These are phyloP conservation scores for Metschnikowia peoriensis DNA, from an alignment of 805 yeast species.

Conservation along the genomic window DNA sequence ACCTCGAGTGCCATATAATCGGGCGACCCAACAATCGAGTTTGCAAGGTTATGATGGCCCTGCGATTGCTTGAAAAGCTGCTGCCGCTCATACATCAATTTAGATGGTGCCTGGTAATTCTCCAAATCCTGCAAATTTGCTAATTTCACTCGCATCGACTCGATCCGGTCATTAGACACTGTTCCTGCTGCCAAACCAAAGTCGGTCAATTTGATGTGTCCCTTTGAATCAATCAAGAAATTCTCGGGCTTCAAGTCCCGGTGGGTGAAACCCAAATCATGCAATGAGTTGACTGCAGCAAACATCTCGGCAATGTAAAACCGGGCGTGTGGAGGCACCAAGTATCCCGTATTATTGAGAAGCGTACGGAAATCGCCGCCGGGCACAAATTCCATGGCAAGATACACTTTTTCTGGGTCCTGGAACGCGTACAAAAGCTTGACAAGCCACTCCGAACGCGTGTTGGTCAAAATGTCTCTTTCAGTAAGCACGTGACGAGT, in stretches of 20 bases:
- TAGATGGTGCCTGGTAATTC: conserved; percentile 54
- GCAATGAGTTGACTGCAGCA: conserved; percentile 88
- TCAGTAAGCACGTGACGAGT: conserved; percentile 95
- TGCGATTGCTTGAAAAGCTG: conserved; percentile 78
- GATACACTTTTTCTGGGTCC: conserved; percentile 80
- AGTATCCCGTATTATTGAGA: conserved; percentile 86
- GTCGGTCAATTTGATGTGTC: conserved; percentile 92
- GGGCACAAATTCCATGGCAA: conserved; percentile 99
- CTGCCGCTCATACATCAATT: conserved; percentile 85
- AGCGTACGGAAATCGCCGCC: conserved; percentile 98
- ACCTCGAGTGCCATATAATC: conserved; percentile 99
- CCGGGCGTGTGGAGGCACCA: conserved; percentile 93
- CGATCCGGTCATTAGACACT: conserved; percentile 88
- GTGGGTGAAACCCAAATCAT: conserved; percentile 93
- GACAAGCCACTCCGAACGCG: conserved; percentile 94
- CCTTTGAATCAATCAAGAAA: conserved; percentile 82
- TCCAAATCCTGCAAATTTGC: conserved; percentile 73
- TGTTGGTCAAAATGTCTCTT: conserved; percentile 93
- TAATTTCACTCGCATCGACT: conserved; percentile 76
- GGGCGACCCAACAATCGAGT: conserved; percentile 96
- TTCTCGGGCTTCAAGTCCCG: conserved; percentile 96
- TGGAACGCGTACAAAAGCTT: conserved; percentile 93
- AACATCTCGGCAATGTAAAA: conserved; percentile 97
- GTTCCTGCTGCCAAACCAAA: conserved; percentile 98
- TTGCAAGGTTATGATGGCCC: conserved; percentile 81